Base-by-base conservation (phyloP, 73 alveolate genomes). In the Paramecium biaurelia region DNA sequence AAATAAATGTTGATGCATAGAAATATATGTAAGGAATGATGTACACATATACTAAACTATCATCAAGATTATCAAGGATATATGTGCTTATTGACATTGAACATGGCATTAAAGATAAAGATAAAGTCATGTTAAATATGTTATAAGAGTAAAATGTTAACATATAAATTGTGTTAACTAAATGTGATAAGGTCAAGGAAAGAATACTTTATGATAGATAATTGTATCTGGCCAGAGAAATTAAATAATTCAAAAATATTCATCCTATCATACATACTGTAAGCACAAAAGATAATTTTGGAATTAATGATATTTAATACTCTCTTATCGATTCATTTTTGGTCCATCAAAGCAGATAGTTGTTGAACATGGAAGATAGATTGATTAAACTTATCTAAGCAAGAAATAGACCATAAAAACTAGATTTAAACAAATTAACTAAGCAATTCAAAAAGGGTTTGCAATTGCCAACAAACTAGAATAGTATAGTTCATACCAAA, bases 41-140 rank as follows among this genome's bases (percentile, higher is more conserved):
- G 11, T 45, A 79, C 30, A 79, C 76, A 0, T 79, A 43, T 30
- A 45, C 56, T 5, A 79, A 79, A 34, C 5, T 41, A 8, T 43
- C 90, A 24, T 79, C 90, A 79, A 79, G 74, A 79, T 45, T 79
- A 8, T 79, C 41, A 10, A 79, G 74, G n/a, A 79, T 21, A 14
- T 79, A 43, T 79, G n/a, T 41, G n/a, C 45, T 79, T 37, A 24
- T 79, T 24, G 53, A 79, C 10, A 79, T 41, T 79, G 90, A 79
- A 79, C 90, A 79, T 43, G 76, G 74, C 11, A 20, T 79, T 20
- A 41, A 79, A 45, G 15, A 43, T 41, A 79, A 43, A 38, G 90
- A 79, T 79, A 42, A 42, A 43, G 45, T 14, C 28, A 79, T 43
- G 24, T 8, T 79, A 5, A 42, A 79, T 24, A 42, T 43, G 76